phyloP scores from a whole-genome alignment of 805 yeast genomes.

The Phaffomyces thermotolerans region DNA sequence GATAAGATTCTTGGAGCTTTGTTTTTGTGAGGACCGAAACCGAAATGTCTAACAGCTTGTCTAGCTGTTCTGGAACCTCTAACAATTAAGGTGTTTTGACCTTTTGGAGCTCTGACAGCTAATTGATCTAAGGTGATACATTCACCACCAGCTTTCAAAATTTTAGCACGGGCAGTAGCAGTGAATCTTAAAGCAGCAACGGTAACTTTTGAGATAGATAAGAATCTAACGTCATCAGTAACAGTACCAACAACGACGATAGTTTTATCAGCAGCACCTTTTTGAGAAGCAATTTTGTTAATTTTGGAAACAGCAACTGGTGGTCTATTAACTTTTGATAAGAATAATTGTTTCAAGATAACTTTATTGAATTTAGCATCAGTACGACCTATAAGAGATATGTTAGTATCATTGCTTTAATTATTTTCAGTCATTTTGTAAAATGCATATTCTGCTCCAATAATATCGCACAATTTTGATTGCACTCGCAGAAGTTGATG shows the following conservation, averaged over 20 bases:
- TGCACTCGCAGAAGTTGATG: slow-evolving; percentile 33
- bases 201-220: slow-evolving; percentile 91
- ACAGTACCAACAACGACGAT: slow-evolving; percentile 99
- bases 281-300: slow-evolving; percentile 72
- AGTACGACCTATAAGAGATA: slow-evolving; percentile 71
- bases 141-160: slow-evolving; percentile 98
- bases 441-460: slow-evolving; percentile 41
- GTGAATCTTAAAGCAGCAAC: slow-evolving; percentile 99
- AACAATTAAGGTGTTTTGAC: slow-evolving; percentile 94
- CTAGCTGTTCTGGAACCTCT: slow-evolving; percentile 99
- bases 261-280: slow-evolving; percentile 84
- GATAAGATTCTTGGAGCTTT: slow-evolving; percentile 98
- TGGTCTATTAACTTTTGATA: slow-evolving; percentile 99
- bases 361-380: slow-evolving; percentile 99
- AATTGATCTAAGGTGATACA: slow-evolving; percentile 98
- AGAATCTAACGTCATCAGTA: slow-evolving; percentile 94
- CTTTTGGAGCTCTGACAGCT: slow-evolving; percentile 98
- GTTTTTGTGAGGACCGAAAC: slow-evolving; percentile 99
- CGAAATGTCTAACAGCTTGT: slow-evolving; percentile 99
- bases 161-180: slow-evolving; percentile 97
- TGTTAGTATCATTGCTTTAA: slow-evolving; percentile 27
- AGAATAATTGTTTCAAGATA: slow-evolving; percentile 87
- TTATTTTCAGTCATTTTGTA: slow-evolving; percentile 3
- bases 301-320: slow-evolving; percentile 96
- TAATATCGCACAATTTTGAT: slow-evolving; percentile 25